Evolutionary conservation across 2,329 filamentous ascomycete species (phyloP).

Genomic region (Ophidiomyces ophidiicola): DNA sequence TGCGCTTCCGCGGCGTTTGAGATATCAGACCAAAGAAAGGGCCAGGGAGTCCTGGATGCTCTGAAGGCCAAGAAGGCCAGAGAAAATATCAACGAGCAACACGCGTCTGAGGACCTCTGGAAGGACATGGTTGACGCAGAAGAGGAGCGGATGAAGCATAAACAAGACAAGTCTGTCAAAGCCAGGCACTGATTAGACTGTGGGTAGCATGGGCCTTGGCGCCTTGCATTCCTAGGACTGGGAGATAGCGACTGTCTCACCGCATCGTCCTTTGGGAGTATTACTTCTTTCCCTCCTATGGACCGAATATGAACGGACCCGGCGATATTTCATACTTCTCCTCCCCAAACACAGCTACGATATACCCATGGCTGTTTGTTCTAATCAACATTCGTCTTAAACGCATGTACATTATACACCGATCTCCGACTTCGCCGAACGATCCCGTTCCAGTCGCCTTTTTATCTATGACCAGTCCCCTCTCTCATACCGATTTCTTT

Average conservation of each 20-base stretch:
- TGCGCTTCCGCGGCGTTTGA: constrained; percentile 75
- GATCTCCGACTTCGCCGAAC: background rate
- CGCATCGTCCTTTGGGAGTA: too few relatives aligned
- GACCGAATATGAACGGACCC: too few relatives aligned
- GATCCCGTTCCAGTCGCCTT: background rate
- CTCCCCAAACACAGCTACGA: too few relatives aligned
- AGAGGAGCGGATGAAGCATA: constrained; percentile 33
- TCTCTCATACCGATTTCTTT: background rate
- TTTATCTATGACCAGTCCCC: background rate
- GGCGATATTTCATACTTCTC: too few relatives aligned
- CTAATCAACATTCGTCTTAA: too few relatives aligned
- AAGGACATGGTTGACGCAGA: constrained; percentile 44
- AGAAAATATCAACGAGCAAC: constrained; percentile 71
- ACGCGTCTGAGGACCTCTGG: constrained; percentile 86
- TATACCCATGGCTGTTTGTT: too few relatives aligned
- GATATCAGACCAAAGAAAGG: constrained; percentile 62
- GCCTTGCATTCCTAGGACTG: too few relatives aligned
- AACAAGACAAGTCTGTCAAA: constrained; percentile 16
- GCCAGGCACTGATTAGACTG: constrained; percentile 15
- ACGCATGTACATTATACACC: constrained; percentile 4
- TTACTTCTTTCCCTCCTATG: too few relatives aligned
- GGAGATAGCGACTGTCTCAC: too few relatives aligned
- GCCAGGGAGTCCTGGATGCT: constrained; percentile 37
- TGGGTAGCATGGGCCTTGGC: too few relatives aligned
- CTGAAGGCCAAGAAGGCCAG: constrained; percentile 54